Evolutionary conservation across 768 basidiomycete genomes (phyloP).

Genomic region (Chalciporus chontae): DNA sequence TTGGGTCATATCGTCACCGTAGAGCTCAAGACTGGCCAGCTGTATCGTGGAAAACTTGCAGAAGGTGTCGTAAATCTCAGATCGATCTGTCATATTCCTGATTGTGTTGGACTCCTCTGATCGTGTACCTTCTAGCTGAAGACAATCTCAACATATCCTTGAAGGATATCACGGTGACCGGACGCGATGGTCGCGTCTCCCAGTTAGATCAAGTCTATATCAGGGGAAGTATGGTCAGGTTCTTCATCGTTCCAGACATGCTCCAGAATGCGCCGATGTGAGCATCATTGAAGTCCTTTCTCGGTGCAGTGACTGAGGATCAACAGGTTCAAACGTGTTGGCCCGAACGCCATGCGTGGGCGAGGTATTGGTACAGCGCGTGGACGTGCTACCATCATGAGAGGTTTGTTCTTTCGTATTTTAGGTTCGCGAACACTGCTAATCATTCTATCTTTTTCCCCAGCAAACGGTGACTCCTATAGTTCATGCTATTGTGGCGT

Average conservation of each 20-base stretch:
- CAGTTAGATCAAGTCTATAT: conserved; percentile 99
- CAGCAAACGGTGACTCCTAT: conserved; percentile 69
- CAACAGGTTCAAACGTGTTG: conserved; percentile 95
- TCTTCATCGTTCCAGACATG: conserved; percentile 99
- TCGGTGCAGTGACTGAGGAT: conserved; percentile 8
- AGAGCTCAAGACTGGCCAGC: conserved; percentile 97
- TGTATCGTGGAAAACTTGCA: conserved; percentile 94
- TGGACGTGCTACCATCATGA: conserved; percentile 97
- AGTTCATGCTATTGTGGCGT: background rate
- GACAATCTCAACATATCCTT: conserved; percentile 97
- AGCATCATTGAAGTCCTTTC: conserved; percentile 29
- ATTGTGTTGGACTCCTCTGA: conserved; percentile 15
- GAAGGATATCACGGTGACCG: conserved; percentile 96
- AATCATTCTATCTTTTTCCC: conserved; percentile 19
- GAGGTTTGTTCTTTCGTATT: conserved; percentile 57
- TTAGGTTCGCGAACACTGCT: conserved; percentile 12
- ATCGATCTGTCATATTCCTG: conserved; percentile 4
- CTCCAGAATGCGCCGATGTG: conserved; percentile 98
- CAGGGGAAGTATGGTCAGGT: conserved; percentile 94
- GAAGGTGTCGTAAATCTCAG: conserved; percentile 62
- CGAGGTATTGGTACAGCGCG: conserved; percentile 98
- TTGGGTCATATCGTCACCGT: conserved; percentile 95
- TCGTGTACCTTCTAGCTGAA: conserved; percentile 63
- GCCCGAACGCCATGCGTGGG: conserved; percentile 97
- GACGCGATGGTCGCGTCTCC: conserved; percentile 95